Conservation (phyloP, 768 basidiomycete species). For the Neoboletus magnificus region DNA sequence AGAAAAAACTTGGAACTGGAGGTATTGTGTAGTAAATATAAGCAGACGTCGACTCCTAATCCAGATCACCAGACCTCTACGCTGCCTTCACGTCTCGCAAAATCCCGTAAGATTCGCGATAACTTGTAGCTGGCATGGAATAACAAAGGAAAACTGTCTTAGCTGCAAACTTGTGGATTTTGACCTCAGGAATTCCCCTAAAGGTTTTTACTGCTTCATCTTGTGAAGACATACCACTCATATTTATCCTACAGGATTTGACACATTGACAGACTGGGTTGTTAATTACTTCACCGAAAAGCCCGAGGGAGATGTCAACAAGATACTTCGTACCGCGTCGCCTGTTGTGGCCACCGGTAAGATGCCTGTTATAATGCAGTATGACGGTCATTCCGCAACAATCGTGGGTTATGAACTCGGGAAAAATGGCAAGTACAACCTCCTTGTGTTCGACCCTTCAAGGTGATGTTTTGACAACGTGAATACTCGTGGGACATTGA, state of each 20-base stretch:
- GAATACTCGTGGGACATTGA: background rate
- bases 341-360: slow-evolving; percentile 56
- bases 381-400: slow-evolving; percentile 81
- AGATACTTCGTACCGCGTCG: slow-evolving; percentile 48
- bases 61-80: slow-evolving; percentile 54
- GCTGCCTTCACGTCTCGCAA: slow-evolving; percentile 75
- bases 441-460: slow-evolving; percentile 79
- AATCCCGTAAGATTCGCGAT: slow-evolving; percentile 63
- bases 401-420: slow-evolving; percentile 80
- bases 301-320: slow-evolving; percentile 42
- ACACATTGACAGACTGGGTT: slow-evolving; percentile 66
- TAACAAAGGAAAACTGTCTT: background rate
- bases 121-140: background rate
- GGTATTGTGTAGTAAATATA: slow-evolving; percentile 40
- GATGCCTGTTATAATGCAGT: slow-evolving; percentile 83
- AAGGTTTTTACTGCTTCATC: slow-evolving; percentile 40
- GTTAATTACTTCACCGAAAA: slow-evolving; percentile 62
- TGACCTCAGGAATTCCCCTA: slow-evolving; percentile 39
- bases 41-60: background rate
- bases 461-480: slow-evolving; percentile 38
- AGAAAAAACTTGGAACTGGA: slow-evolving; percentile 79
- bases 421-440: slow-evolving; percentile 52
- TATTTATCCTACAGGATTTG: slow-evolving; percentile 34
- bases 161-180: slow-evolving; percentile 70
- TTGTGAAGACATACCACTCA: background rate